Percentiles rank a stretch among this genome's conserved stretches.
These are phyloP conservation scores for Clitocybe nebularis DNA, from an alignment of 1,284 basidiomycete species.

Conservation along the genomic window DNA sequence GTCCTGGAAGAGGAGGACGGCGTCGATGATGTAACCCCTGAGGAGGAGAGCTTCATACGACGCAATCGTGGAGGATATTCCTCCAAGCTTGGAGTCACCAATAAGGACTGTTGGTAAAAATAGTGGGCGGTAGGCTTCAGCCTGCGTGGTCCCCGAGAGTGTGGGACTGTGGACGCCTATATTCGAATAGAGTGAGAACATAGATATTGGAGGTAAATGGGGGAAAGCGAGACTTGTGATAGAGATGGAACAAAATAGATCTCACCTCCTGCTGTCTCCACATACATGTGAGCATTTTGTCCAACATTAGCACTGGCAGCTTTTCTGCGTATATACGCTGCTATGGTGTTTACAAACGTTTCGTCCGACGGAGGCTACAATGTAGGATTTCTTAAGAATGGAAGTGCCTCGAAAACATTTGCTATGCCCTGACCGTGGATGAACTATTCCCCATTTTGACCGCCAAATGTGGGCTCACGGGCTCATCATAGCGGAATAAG, in stretches of 20 bases:
- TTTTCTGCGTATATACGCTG: conserved; percentile 55
- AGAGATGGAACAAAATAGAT: neutral
- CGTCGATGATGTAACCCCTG: conserved; percentile 88
- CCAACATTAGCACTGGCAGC: conserved; percentile 28
- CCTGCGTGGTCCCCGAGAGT: conserved; percentile 83
- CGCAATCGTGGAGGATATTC: conserved; percentile 92
- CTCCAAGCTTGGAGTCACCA: conserved; percentile 87
- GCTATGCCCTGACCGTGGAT: no score
- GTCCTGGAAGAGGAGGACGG: conserved; percentile 86
- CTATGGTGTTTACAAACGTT: conserved; percentile 67
- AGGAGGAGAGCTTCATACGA: conserved; percentile 89
- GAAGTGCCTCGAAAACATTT: no score
- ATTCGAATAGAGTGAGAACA: neutral
- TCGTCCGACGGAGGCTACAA: conserved; percentile 55
- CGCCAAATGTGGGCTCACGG: conserved; percentile 93
- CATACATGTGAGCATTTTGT: conserved; percentile 62
- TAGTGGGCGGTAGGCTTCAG: conserved; percentile 79
- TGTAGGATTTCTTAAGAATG: no score
- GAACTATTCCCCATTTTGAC: conserved; percentile 43
- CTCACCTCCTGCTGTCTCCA: conserved; percentile 95
- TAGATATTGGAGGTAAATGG: no score
- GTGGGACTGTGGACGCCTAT: conserved; percentile 92
- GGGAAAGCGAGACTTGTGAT: no score
- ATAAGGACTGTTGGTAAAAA: conserved; percentile 87
- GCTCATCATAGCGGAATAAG: conserved; percentile 82